Evolutionary conservation across 768 basidiomycete genomes (phyloP).

Genomic region (Lactarius vividus): DNA sequence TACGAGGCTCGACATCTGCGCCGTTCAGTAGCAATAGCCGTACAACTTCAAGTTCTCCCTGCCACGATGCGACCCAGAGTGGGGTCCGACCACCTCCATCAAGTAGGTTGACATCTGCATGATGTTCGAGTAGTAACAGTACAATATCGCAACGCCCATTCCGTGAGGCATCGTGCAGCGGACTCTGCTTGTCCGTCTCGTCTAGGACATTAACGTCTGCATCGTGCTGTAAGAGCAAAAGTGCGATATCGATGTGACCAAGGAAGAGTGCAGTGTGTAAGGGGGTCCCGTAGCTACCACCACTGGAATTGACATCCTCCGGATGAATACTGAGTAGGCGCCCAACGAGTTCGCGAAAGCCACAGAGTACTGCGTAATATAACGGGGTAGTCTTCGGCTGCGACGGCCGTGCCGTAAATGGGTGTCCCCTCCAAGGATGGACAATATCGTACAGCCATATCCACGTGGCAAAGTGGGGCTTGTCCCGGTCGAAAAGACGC

Average conservation of each 20-base stretch:
- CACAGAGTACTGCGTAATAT: conserved; percentile 1
- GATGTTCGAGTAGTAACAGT: not conserved
- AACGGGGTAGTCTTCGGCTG: not conserved
- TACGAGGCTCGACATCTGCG: too few species aligned
- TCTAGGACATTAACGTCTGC: not conserved
- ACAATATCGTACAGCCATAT: not conserved
- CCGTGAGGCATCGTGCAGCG: not conserved
- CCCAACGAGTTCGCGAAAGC: not conserved
- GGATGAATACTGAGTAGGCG: not conserved
- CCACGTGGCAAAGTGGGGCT: not conserved
- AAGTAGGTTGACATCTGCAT: not conserved
- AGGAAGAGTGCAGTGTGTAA: not conserved
- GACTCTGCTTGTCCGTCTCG: not conserved
- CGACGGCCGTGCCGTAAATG: not conserved
- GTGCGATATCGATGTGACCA: not conserved
- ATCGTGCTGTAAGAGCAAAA: not conserved
- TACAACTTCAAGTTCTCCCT: not conserved
- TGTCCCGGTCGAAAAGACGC: conserved; percentile 1
- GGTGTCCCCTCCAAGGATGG: not conserved
- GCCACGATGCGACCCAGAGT: not conserved
- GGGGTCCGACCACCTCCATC: accelerated
- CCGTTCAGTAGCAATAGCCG: too few species aligned
- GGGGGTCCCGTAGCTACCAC: not conserved
- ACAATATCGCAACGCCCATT: not conserved
- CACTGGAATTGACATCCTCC: not conserved